Evolutionary conservation across 1,284 basidiomycete species (phyloP), one percentile per base, ranked within the genome.

Genomic region (Earliella scabrosa): DNA sequence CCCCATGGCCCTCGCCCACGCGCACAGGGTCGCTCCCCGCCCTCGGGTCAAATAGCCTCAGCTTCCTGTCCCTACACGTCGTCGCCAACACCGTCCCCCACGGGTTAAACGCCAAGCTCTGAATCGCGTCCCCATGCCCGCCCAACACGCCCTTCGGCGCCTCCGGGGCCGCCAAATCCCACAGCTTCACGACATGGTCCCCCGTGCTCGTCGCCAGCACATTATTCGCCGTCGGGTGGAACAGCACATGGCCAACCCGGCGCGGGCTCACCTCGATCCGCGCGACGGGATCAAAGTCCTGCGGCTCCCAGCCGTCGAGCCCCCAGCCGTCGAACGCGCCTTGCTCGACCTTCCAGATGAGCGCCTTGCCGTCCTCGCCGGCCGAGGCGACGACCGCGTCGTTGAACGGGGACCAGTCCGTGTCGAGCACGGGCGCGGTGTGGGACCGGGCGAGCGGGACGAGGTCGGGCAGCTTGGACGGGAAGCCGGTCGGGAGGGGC

Each of bases 341-440:
- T 6, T 83, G 71, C 29, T 93, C 84, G 56, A 97, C 85, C 70
- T 93, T 91, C 88, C 93, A 97, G 66, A 99, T 80, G 72, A 94
- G 87, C 58, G 93, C 82, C 67, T 95, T 95, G 31, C 96, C 95
- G 71, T 99, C 97, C 73, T 98, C 97, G 52, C 90, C 93, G 14
- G 83, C 92, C 1, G 93, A 96, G 3, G 92, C 95, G 61, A 98
- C 90, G 67, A 97, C 80, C 16, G 84, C 80, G 75, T 98, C 96
- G 70, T 96, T 89, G 72, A 97, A 95, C 1, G 96, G 96, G 1
- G 92, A 95, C 93, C 95, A 99, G 66, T 93, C 93, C 0, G 97
- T 98, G 75, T 98, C 97, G 48, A 98, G 89, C n/a, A 95, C 92
- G 32, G 90, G 77, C 0, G 87, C 92, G 7, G 88, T 88, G 72